Evolutionary conservation across 2,329 filamentous ascomycete species (phyloP).

Genomic region (Pseudogymnoascus sp.): DNA sequence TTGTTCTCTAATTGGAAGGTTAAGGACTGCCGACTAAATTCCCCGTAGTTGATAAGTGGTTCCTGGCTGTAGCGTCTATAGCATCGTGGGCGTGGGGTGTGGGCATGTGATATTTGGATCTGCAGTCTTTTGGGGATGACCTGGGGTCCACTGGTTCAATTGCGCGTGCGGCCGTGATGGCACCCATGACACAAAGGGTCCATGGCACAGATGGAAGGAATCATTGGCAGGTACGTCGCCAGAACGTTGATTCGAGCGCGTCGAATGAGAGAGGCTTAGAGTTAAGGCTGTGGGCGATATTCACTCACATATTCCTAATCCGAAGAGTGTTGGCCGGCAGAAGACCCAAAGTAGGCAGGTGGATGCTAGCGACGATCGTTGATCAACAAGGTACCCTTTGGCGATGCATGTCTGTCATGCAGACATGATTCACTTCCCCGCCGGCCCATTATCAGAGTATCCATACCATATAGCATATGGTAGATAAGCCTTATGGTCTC

Average conservation of each 20-base stretch:
- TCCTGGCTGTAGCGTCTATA: not conserved
- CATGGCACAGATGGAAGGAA: not conserved
- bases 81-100: not conserved
- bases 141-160: not conserved
- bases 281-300: not conserved
- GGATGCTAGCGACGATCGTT: not conserved
- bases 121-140: not conserved
- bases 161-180: not conserved
- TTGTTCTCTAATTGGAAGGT: constrained; percentile 2
- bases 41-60: not conserved
- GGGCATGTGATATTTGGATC: constrained; percentile 3
- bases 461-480: not conserved
- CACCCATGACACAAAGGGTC: not conserved
- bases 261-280: not conserved
- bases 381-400: not conserved
- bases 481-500: not conserved
- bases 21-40: not conserved
- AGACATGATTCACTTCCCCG: not conserved
- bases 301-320: not conserved
- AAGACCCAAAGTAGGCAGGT: constrained; percentile 1
- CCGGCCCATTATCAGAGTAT: not conserved
- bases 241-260: not conserved
- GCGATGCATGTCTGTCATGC: not conserved
- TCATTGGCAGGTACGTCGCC: not conserved
- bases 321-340: not conserved